Evolutionary conservation across 169 alveolate genomes (phyloP), one percentile per base, ranked within the genome.

Genomic region (Cryptosporidium viatorum): DNA sequence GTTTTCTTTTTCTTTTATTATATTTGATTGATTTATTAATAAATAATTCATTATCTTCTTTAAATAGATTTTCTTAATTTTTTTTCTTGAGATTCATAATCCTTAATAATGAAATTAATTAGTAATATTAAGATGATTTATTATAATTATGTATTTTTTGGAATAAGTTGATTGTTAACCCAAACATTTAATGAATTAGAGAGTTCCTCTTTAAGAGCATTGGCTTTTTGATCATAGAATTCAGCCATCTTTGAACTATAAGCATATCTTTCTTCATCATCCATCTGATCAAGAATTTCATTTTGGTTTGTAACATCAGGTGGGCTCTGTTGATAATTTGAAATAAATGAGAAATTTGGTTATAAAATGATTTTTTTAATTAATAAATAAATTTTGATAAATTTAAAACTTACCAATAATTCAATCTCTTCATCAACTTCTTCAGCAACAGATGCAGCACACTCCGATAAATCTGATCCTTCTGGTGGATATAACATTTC

Each of bases 401-500:
- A 50, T 60, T 8, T 75, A 21, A 18, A 73, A 62, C 89, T 80
- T 80, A 80, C 89, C 89, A 80, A 48, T 80, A 80, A 65, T 26
- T 59, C 75, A 62, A 80, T 80, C 43, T 80, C 89, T 10, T 80
- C 89, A 55, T 71, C 85, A 23, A 43, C 65, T n/a, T 60, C 89
- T 12, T 65, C 89, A 4, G 26, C 6, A 37, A 80, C 75, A 26
- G 71, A 43, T 8, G 89, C 74, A 21, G 89, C 89, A 80, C 89
- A 80, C 8, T 65, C 89, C 16, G 89, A 59, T 14, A 80, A 29
- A 5, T 80, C 75, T 1, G 89, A 80, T 23, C 75, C 89, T 48
- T 62, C 89, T 18, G 89, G 80, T 26, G 89, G 89, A 31, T 60
- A 80, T 2, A 80, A 48, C 73, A 62, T 62, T 65, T 80, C 89